Evolutionary conservation across 176 grass and related monocot species (phyloP).

Genomic region (Lolium multiflorum): DNA sequence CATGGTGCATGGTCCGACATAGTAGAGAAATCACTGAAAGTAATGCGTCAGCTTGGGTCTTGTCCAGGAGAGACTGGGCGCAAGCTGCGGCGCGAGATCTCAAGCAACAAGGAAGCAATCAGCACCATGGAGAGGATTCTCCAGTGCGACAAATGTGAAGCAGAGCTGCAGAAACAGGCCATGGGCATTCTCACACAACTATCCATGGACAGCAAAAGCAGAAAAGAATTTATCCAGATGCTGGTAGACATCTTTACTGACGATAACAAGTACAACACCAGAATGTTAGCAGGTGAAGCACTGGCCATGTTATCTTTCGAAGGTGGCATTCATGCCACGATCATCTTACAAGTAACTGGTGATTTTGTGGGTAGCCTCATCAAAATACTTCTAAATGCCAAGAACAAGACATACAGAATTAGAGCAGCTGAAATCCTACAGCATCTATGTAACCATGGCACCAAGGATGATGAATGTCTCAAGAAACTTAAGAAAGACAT

Average conservation of each 20-base stretch:
- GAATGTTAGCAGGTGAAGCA: too few relatives aligned
- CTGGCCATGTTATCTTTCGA: too few relatives aligned
- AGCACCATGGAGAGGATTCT: background rate
- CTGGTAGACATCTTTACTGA: background rate
- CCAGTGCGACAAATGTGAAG: background rate
- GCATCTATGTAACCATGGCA: background rate
- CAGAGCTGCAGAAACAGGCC: background rate
- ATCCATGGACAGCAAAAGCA: background rate
- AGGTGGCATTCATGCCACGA: too few relatives aligned
- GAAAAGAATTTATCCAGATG: background rate
- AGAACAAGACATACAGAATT: background rate
- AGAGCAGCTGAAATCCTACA: background rate
- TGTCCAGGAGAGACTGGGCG: background rate
- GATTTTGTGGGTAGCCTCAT: background rate
- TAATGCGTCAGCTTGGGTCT: background rate
- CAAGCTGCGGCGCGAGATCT: background rate
- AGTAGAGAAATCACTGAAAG: background rate
- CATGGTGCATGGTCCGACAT: background rate
- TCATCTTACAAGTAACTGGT: background rate
- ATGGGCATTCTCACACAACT: background rate
- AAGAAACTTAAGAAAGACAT: background rate
- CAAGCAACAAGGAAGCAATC: background rate
- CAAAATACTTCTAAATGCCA: background rate
- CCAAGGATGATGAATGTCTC: background rate
- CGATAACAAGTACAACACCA: background rate